These are phyloP conservation scores for Fusarium virguliforme DNA, from an alignment of 2,329 filamentous ascomycete genomes.

Conservation along the genomic window DNA sequence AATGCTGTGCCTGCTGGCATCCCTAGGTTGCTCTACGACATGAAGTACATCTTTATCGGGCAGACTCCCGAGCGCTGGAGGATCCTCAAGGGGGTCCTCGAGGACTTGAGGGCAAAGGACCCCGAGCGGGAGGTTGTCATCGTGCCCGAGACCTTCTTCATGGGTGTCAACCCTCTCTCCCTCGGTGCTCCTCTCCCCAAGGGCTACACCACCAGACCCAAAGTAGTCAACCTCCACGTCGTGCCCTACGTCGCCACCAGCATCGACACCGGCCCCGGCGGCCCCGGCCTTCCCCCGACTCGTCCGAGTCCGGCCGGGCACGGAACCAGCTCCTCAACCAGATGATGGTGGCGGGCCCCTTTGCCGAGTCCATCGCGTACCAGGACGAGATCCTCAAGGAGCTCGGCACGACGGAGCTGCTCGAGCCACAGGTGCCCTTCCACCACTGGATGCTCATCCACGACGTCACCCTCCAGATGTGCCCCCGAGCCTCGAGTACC, in stretches of 20 bases:
- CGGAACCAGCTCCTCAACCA: conserved; percentile 53
- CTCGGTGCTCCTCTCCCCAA: conserved; percentile 58
- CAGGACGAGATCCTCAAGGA: conserved; percentile 49
- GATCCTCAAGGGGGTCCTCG: conserved; percentile 56
- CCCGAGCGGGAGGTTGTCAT: conserved; percentile 60
- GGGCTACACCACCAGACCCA: conserved; percentile 57
- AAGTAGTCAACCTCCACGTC: conserved; percentile 59
- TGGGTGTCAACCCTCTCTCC: conserved; percentile 58
- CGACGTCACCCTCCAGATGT: conserved; percentile 58
- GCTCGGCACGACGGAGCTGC: conserved; percentile 51
- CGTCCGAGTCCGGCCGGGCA: conserved; percentile 55
- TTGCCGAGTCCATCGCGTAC: conserved; percentile 43
- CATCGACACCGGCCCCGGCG: conserved; percentile 59
- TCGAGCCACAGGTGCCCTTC: conserved; percentile 41
- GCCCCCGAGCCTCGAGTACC: conserved; percentile 60
- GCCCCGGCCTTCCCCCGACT: conserved; percentile 59
- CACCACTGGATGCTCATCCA: conserved; percentile 52
- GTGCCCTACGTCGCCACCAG: conserved; percentile 58
- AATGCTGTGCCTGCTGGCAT: conserved; percentile 41
- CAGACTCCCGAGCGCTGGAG: conserved; percentile 54
- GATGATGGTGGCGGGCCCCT: conserved; percentile 46
- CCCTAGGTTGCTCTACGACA: conserved; percentile 53
- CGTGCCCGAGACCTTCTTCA: conserved; percentile 60
- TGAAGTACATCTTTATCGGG: conserved; percentile 46
- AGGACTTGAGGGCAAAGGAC: conserved; percentile 53